Base-by-base conservation (phyloP, 1,284 basidiomycete genomes). In the Cryptococcus deneoformans region DNA sequence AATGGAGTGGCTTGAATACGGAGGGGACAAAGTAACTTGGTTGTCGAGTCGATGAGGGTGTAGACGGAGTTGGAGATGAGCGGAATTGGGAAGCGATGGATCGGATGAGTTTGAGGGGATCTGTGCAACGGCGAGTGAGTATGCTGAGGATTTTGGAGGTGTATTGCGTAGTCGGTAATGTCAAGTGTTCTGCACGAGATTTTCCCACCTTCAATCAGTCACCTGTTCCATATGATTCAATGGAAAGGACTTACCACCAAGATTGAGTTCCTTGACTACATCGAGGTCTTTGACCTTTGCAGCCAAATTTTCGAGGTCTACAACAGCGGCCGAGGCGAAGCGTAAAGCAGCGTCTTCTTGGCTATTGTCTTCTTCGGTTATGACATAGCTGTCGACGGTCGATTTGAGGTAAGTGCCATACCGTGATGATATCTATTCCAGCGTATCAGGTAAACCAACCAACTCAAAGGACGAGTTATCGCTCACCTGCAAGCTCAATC, bases 51-150 rank as follows among this genome's bases (percentile, higher is more conserved):
- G 46, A 29, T 4, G 50, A 42, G n/a, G 56, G 24, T 9, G 82
- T 83, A 85, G 63, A 80, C 54, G 59, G 56, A n/a, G 60, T 46
- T 29, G 64, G 61, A 3, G 69, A 50, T 12, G 68, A 61, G 88
- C 58, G 92, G 87, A 63, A 92, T 90, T 80, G 85, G 85, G 76
- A 88, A 0, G 91, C 90, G 65, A 96, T 89, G 0, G 90, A 89
- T 48, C 91, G 85, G 50, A 97, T 90, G 9, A 89, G 86, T 40
- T 89, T 84, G 45, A 99, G 83, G 3, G 89, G 86, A 65, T 96
- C 93, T 60, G 86, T 87, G 63, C 88, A 91, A 11, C 91, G 85
- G 51, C 85, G 83, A 6, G 85, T 84, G 24, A 98, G 79, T 55
- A 94, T 86, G 5, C 79, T 70, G n/a, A 88, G 75, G 54, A 93